Percentiles rank a stretch among this genome's conserved stretches.
Evolutionary conservation across 2,329 filamentous ascomycete species (phyloP).

Genomic region (Penicillium expansum): DNA sequence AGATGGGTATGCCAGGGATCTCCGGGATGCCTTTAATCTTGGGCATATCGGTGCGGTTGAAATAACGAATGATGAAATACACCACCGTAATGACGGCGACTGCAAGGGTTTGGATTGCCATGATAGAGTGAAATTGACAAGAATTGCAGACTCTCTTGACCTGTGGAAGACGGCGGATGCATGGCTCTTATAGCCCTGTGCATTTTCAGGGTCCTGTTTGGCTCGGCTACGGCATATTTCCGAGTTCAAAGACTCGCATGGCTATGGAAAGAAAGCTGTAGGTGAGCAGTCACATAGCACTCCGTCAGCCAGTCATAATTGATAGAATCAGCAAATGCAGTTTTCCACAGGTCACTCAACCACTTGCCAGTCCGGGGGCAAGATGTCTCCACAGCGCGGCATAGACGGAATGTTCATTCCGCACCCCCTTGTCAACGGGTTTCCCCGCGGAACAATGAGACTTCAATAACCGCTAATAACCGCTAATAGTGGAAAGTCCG

Average conservation of each 20-base stretch:
- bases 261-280: not conserved
- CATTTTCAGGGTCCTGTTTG: not conserved
- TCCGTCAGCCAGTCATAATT: not conserved
- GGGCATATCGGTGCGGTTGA: conserved; percentile 54
- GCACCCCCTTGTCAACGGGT: conserved; percentile 4
- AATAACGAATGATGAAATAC: conserved; percentile 43
- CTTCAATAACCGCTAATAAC: not conserved
- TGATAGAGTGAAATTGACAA: conserved; percentile 7
- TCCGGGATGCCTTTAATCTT: conserved; percentile 63
- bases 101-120: conserved; percentile 32
- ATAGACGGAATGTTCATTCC: conserved; percentile 8
- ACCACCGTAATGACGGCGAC: conserved; percentile 37
- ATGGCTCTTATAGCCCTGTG: conserved; percentile 12
- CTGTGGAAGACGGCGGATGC: conserved; percentile 1
- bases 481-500: not conserved
- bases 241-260: not conserved
- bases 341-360: not conserved
- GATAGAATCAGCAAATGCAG: not conserved
- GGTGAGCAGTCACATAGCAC: not conserved
- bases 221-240: conserved; percentile 6
- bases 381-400: not conserved
- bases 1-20: conserved; percentile 60
- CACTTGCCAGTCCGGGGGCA: not conserved
- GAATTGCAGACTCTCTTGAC: not conserved
- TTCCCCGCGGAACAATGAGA: not conserved